Base-by-base conservation (phyloP, 805 yeast species). In the Wickerhamomyces chaumierensis region DNA sequence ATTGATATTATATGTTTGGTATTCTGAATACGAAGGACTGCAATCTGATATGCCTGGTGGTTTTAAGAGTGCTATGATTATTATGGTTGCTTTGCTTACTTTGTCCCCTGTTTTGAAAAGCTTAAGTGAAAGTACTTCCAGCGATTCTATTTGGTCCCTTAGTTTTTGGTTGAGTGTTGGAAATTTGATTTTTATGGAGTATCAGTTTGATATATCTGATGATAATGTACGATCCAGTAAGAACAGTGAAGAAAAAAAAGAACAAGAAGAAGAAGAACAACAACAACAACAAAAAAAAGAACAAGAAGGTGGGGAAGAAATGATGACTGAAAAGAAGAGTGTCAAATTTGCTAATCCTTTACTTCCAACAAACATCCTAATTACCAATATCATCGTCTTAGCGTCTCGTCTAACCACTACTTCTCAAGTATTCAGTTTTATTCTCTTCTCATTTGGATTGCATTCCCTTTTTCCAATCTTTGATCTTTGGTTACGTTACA, bases 81-180 rank as follows among this genome's bases (percentile, higher is more conserved):
- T 25, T 13, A 25, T 25, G 29, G 29, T 25, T 8, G 29, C 29
- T 25, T 25, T 25, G 29, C 63, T 86, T 33, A 78, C 92, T 1
- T 65, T 90, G 33, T 82, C 96, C 0, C 98, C 98, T 0, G 90
- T 92, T 1, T 68, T 92, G 36, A 81, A 84, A 48, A 86, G 96
- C 0, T 66, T 92, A 33, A 86, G 96, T 0, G 75, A 78, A 49
- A 81, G 95, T 0, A 86, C 96, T 0, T 76, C 96, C 0, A 81
- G 92, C 0, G 97, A 92, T 61, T 85, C 96, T 14, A 86, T 92
- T 42, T 90, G 97, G 96, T 87, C 95, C 0, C 59, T 92, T 4
- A 75, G 94, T 7, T 76, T 80, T 35, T 81, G 95, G 78, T 63
- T 92, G 14, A 77, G 83, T 25, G 48, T 85, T 11, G 62, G 78